phyloP scores from a whole-genome alignment of 202 grass and related monocot genomes.

The Schoenoplectus tabernaemontani region DNA sequence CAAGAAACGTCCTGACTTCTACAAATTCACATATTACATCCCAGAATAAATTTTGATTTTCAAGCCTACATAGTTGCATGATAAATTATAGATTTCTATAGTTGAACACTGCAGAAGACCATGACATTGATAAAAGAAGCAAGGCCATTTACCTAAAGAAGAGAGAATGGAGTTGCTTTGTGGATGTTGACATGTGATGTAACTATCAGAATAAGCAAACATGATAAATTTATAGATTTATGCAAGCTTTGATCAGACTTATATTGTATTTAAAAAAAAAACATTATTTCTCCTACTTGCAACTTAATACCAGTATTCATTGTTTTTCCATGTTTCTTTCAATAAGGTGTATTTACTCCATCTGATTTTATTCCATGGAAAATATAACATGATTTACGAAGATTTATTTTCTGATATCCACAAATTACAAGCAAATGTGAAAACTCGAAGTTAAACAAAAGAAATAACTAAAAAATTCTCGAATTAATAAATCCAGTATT shows the following conservation, averaged over 20 bases:
- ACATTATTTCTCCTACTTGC: neutral
- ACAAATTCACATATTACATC: too few species aligned
- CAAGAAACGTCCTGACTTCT: too few species aligned
- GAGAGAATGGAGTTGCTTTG: neutral
- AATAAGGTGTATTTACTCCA: neutral
- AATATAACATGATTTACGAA: neutral
- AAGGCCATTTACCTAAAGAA: neutral
- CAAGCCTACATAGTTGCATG: neutral
- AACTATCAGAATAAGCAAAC: neutral
- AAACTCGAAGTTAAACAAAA: neutral
- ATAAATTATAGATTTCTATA: neutral
- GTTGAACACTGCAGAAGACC: neutral
- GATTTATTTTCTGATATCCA: neutral
- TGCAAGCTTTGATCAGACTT: neutral
- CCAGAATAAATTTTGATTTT: neutral
- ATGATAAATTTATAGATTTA: neutral
- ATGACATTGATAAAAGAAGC: neutral
- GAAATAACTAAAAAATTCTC: neutral
- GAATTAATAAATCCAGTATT: too few species aligned
- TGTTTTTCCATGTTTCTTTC: neutral
- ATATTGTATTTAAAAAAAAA: neutral
- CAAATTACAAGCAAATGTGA: neutral
- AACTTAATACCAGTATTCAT: neutral
- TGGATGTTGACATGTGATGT: neutral
- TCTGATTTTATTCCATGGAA: neutral